Conservation (phyloP, 805 yeast genomes). For the Tetrapisispora taiwanensis region DNA sequence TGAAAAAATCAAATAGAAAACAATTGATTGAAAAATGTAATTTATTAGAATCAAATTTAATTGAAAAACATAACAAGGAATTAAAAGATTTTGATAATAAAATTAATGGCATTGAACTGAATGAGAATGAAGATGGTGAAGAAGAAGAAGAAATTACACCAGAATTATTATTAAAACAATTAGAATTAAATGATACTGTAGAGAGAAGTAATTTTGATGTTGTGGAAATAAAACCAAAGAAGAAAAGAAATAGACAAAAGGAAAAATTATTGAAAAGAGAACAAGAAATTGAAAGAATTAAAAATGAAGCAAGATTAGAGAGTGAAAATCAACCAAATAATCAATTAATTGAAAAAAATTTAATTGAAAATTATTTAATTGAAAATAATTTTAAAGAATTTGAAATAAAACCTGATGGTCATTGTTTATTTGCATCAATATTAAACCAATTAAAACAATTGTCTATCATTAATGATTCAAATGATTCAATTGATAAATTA, state of each 20-base stretch:
- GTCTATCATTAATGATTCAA: constrained; percentile 4
- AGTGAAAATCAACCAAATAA: constrained; percentile 58
- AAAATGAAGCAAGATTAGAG: constrained; percentile 61
- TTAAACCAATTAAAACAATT: constrained; percentile 57
- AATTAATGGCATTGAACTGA: constrained; percentile 1
- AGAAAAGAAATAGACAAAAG: constrained; percentile 64
- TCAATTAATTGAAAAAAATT: constrained; percentile 60
- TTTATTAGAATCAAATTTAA: constrained; percentile 48
- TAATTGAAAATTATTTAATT: constrained; percentile 45
- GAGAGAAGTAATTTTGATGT: too few relatives aligned
- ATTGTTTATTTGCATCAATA: constrained; percentile 81
- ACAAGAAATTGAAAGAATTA: constrained; percentile 51
- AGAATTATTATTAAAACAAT: constrained; percentile 52
- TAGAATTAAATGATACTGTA: constrained; percentile 24
- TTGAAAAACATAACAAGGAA: constrained; percentile 47
- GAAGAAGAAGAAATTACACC: constrained; percentile 50
- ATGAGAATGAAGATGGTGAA: constrained; percentile 25
- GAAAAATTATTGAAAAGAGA: constrained; percentile 72
- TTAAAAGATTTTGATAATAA: not conserved
- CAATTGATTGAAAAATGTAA: constrained; percentile 51
- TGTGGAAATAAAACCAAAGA: constrained; percentile 2
- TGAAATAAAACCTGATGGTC: constrained; percentile 86
- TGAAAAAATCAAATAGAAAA: constrained; percentile 68
- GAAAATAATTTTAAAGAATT: constrained; percentile 40
- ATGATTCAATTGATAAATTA: constrained; percentile 33